Percentiles rank a stretch among this genome's conserved stretches.
phyloP scores from a whole-genome alignment of 169 alveolate genomes.

The Babesia sp. region DNA sequence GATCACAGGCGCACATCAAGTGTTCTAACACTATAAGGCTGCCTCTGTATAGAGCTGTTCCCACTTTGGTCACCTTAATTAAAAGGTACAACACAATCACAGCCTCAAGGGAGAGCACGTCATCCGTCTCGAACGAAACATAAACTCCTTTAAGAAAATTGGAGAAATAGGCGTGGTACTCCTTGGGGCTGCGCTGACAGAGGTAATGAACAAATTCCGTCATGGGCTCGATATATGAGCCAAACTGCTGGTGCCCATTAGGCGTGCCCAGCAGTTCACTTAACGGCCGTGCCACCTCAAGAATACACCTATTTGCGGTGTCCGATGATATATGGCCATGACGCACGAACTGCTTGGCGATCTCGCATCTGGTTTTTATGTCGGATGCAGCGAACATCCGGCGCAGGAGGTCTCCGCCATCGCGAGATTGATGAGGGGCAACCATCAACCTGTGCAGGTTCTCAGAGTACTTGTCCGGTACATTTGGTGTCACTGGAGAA shows the following conservation, averaged over 20 bases:
- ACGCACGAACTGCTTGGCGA: slow-evolving; percentile 26
- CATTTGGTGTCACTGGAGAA: background rate
- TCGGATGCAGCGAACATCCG: slow-evolving; percentile 13
- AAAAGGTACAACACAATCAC: slow-evolving; percentile 23
- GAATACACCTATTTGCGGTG: slow-evolving; percentile 13
- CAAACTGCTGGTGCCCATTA: slow-evolving; percentile 4
- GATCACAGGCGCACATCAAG: background rate
- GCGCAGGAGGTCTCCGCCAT: slow-evolving; percentile 13
- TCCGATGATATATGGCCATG: background rate
- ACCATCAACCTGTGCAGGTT: slow-evolving; percentile 39
- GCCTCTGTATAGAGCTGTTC: slow-evolving; percentile 32
- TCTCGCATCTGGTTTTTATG: slow-evolving; percentile 14
- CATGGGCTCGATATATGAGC: slow-evolving; percentile 21
- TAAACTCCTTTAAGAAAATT: slow-evolving; percentile 14
- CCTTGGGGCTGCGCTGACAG: slow-evolving; percentile 34
- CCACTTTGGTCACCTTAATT: slow-evolving; percentile 38
- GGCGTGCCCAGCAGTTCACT: slow-evolving; percentile 7
- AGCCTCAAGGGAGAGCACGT: slow-evolving; percentile 26
- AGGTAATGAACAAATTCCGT: slow-evolving; percentile 30
- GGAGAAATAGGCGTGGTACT: slow-evolving; percentile 36
- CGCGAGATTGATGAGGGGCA: slow-evolving; percentile 9
- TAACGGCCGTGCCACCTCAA: slow-evolving; percentile 17
- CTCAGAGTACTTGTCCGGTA: slow-evolving; percentile 36
- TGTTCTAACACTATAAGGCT: slow-evolving; percentile 38
- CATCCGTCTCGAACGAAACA: slow-evolving; percentile 32